Percentiles rank a stretch among this genome's conserved stretches.
Evolutionary conservation across 352 stramenopile species (phyloP).

Genomic region (Globisporangium megalacanthum): DNA sequence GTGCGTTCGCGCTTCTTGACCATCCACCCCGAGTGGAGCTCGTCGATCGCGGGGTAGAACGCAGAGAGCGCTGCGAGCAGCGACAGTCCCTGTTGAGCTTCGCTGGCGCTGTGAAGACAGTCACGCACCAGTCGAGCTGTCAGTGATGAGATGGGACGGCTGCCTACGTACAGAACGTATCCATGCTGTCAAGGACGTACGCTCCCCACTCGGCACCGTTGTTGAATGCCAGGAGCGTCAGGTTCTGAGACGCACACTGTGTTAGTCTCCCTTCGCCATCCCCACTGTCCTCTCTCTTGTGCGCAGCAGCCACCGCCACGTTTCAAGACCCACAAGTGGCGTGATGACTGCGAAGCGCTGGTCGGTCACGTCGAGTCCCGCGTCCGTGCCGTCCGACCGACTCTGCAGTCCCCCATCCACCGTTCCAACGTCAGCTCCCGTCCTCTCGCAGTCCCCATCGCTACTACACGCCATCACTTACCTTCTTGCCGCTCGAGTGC

Average conservation of each 20-base stretch:
- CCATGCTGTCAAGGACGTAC: slow-evolving; percentile 16
- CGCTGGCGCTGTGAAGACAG: slow-evolving; percentile 31
- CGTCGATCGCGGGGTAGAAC: slow-evolving; percentile 69
- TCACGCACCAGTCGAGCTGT: no score
- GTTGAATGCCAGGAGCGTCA: slow-evolving; percentile 70
- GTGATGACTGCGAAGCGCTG: slow-evolving; percentile 78
- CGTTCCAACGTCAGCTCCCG: background rate
- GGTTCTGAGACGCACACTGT: slow-evolving; percentile 26
- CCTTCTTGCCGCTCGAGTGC: slow-evolving; percentile 27
- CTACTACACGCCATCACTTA: background rate
- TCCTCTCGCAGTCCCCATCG: no score
- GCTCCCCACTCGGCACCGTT: slow-evolving; percentile 62
- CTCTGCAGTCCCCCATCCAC: slow-evolving; percentile 22
- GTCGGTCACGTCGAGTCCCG: slow-evolving; percentile 43
- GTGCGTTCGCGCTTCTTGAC: slow-evolving; percentile 72
- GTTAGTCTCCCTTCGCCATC: no score
- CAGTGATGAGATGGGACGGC: background rate
- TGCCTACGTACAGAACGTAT: no score
- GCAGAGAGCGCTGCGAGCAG: slow-evolving; percentile 65
- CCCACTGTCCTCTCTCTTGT: no score
- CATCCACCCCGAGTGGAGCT: slow-evolving; percentile 68
- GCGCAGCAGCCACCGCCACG: slow-evolving; percentile 1
- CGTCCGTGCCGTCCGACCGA: slow-evolving; percentile 49
- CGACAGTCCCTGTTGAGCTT: slow-evolving; percentile 75
- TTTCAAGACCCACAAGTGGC: slow-evolving; percentile 33